Evolutionary conservation across 148 eudicot species (phyloP), one percentile per base, ranked within the genome.

Genomic region (Tetragonia tetragonoides): DNA sequence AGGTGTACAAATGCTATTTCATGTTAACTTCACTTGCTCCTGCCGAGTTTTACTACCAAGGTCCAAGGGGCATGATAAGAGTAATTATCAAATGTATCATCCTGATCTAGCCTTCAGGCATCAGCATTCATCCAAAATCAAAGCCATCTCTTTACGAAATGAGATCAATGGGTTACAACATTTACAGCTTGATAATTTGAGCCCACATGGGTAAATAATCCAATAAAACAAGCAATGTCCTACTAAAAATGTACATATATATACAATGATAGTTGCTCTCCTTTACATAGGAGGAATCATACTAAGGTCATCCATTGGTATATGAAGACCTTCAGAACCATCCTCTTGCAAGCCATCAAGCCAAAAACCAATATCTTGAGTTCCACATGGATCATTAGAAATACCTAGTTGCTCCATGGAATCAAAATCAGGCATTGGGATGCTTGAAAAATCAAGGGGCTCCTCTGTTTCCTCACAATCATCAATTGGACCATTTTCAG

Each of bases 291-390:
- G 24, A 81, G n/a, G n/a, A 42, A 79, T 63, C 83, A 77, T 79
- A 70, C 73, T 82, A 61, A 88, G 85, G 79, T 88, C 89, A 54
- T 88, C 91, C 89, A 84, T 88, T 3, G 91, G 91, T 66, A 84
- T 86, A 63, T 83, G 85, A 70, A 88, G 88, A 44, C 91, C 91
- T 20, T 68, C 72, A 21, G 83, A 84, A 38, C 84, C 86, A 21
- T 82, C 78, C 41, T 88, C 91, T 57, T 85, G 89, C 70, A 88
- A 79, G 34, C 84, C 89, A 23, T 81, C 85, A 23, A 88, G 68
- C 89, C 85, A 86, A 70, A 79, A 80, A 14, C 72, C 76, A 23
- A 86, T 66, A 78, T 86, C 88, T 71, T 72, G 82, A 38, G 81
- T 66, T 15, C 70, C 86, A 62, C 68, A 76, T 10, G 73, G 72